Conservation (phyloP, 129 eudicot genomes). For the Helianthus annuus region DNA sequence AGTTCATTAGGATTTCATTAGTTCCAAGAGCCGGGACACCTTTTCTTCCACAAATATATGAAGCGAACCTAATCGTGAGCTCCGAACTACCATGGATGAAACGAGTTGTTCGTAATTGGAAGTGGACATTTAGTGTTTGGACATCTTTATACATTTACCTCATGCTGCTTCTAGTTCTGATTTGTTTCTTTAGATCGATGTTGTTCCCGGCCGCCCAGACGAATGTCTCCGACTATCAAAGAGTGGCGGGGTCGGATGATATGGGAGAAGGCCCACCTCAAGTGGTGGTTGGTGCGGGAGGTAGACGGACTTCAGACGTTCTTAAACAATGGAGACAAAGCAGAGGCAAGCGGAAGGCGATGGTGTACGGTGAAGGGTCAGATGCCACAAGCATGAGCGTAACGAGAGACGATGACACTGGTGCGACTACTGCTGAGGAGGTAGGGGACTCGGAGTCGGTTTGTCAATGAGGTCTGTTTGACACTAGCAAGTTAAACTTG, state of each 20-base stretch:
- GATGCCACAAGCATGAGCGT: constrained; percentile 58
- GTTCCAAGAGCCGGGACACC: constrained; percentile 64
- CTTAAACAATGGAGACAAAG: constrained; percentile 52
- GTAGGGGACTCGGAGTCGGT: constrained; percentile 70
- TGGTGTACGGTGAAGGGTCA: constrained; percentile 37
- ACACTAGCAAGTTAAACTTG: not conserved
- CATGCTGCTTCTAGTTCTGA: constrained; percentile 46
- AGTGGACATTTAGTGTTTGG: constrained; percentile 89
- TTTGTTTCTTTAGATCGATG: constrained; percentile 49
- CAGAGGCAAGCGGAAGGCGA: constrained; percentile 67
- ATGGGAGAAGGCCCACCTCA: not conserved
- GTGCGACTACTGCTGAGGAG: constrained; percentile 48
- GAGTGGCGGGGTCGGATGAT: not conserved
- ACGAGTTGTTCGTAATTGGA: constrained; percentile 63
- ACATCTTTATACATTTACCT: constrained; percentile 53
- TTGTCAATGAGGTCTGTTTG: constrained; percentile 30
- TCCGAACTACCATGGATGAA: constrained; percentile 82
- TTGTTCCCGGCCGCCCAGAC: constrained; percentile 35
- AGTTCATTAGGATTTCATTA: constrained; percentile 47
- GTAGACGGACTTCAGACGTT: constrained; percentile 39
- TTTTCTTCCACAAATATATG: constrained; percentile 71
- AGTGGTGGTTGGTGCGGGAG: constrained; percentile 14
- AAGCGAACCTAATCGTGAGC: constrained; percentile 51
- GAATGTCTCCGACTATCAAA: not conserved
- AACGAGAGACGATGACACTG: constrained; percentile 41